Percentiles rank a stretch among this genome's conserved stretches.
Evolutionary conservation across 2,329 filamentous ascomycete genomes (phyloP).

Genomic region (Coniochaeta ligniaria): DNA sequence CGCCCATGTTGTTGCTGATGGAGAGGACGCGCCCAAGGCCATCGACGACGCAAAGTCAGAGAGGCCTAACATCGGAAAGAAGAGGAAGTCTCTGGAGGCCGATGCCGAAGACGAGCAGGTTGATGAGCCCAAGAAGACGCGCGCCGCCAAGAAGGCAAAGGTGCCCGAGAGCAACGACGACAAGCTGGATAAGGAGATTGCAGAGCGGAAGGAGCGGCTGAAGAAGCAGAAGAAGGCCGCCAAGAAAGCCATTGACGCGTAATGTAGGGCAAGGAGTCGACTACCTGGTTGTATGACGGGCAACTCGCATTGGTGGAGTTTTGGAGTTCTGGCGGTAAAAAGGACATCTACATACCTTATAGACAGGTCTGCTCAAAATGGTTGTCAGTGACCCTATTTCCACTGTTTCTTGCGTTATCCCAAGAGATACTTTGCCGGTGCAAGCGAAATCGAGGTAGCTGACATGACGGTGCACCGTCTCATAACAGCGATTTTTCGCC

Average conservation of each 20-base stretch:
- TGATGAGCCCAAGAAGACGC: constrained; percentile 25
- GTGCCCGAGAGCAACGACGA: constrained; percentile 39
- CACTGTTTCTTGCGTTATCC: neutral
- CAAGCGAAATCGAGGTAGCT: neutral
- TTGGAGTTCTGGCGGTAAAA: neutral
- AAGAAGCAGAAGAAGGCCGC: constrained; percentile 53
- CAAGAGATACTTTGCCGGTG: neutral
- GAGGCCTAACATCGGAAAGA: constrained; percentile 58
- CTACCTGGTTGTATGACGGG: neutral
- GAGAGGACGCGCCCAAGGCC: constrained; percentile 39
- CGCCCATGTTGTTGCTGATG: constrained; percentile 60
- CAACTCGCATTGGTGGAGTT: neutral
- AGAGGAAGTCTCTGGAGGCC: constrained; percentile 42
- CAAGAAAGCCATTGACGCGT: constrained; percentile 21
- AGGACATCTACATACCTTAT: neutral
- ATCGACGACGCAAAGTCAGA: constrained; percentile 28
- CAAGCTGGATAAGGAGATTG: constrained; percentile 50
- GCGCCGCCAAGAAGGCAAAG: constrained; percentile 29
- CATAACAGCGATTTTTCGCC: too few relatives aligned
- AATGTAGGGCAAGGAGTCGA: neutral
- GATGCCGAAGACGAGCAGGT: constrained; percentile 14
- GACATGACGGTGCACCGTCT: neutral
- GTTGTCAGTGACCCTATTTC: neutral
- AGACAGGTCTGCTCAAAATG: neutral
- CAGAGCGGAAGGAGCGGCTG: constrained; percentile 49